Conservation (phyloP, 2,329 filamentous ascomycete species). For the Ceratocystis huliohia region DNA sequence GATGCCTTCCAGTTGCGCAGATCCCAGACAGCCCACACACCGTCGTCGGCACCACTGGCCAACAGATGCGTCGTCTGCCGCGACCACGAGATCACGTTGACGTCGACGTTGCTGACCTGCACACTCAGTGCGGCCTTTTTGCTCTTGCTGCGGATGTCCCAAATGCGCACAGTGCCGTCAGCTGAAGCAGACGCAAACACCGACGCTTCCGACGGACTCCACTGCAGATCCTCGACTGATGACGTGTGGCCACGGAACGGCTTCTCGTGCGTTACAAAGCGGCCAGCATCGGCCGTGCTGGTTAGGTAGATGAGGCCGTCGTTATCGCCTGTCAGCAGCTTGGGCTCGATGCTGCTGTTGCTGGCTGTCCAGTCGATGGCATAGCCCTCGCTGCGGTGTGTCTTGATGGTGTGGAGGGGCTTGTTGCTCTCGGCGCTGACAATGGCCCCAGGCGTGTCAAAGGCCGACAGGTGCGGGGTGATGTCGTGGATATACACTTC, state of each 20-base stretch:
- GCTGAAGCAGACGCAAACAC: slow-evolving; percentile 91
- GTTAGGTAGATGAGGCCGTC: slow-evolving; percentile 82
- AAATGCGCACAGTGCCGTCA: slow-evolving; percentile 89
- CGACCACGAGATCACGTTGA: slow-evolving; percentile 97
- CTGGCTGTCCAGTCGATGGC: slow-evolving; percentile 66
- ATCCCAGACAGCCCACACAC: slow-evolving; percentile 93
- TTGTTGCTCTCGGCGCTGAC: slow-evolving; percentile 77
- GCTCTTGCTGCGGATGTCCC: slow-evolving; percentile 87
- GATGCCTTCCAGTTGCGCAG: slow-evolving; percentile 76
- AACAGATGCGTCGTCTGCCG: slow-evolving; percentile 76
- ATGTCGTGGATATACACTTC: slow-evolving; percentile 90
- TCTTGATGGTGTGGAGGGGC: slow-evolving; percentile 72
- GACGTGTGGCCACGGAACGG: slow-evolving; percentile 72
- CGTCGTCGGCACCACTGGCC: slow-evolving; percentile 84
- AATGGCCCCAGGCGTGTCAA: slow-evolving; percentile 74
- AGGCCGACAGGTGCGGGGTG: slow-evolving; percentile 74
- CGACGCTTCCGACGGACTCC: slow-evolving; percentile 84
- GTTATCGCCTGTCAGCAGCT: slow-evolving; percentile 84
- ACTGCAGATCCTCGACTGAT: slow-evolving; percentile 90
- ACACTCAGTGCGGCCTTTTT: slow-evolving; percentile 79
- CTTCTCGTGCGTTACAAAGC: slow-evolving; percentile 75
- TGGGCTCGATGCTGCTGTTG: slow-evolving; percentile 56
- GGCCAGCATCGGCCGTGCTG: slow-evolving; percentile 72
- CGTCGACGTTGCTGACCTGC: slow-evolving; percentile 69
- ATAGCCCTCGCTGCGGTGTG: slow-evolving; percentile 90